phyloP scores from a whole-genome alignment of 106 monocot genomes.

The Gastrodia elata region DNA sequence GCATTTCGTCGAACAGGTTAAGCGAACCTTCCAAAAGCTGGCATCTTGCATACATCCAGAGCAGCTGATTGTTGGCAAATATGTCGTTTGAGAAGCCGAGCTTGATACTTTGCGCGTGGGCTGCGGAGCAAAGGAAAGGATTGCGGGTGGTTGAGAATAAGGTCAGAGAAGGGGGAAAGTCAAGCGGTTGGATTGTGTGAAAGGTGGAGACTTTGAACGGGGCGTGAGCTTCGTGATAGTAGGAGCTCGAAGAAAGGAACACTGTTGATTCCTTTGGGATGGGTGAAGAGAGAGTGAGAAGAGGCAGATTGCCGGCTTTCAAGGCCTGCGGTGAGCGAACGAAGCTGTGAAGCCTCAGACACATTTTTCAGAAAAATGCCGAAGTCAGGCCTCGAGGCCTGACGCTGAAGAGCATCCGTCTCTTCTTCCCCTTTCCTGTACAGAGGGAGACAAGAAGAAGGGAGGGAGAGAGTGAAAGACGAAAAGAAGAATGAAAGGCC shows the following conservation, averaged over 20 bases:
- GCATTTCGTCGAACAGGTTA: slow-evolving; percentile 28
- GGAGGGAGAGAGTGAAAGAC: background rate
- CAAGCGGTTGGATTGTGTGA: background rate
- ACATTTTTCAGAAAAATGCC: background rate
- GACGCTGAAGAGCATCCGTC: background rate
- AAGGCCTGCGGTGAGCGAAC: background rate
- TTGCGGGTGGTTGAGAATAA: slow-evolving; percentile 8
- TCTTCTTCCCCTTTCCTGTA: background rate
- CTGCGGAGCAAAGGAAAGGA: background rate
- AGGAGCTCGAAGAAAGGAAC: background rate
- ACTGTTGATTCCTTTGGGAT: background rate
- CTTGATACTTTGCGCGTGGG: slow-evolving; percentile 19
- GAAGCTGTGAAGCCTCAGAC: background rate
- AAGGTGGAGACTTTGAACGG: background rate
- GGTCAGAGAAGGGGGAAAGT: slow-evolving; percentile 13
- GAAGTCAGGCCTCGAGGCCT: background rate
- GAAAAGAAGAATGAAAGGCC: background rate
- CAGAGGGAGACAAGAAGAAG: background rate
- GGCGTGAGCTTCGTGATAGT: background rate
- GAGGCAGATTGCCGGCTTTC: background rate
- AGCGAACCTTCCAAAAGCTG: slow-evolving; percentile 1
- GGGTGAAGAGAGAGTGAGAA: background rate
- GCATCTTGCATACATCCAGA: slow-evolving; percentile 17
- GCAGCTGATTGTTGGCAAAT: slow-evolving; percentile 22
- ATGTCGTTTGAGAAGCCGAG: slow-evolving; percentile 15